Conservation (phyloP, 306 rosid species). For the Rosa lucieae region DNA sequence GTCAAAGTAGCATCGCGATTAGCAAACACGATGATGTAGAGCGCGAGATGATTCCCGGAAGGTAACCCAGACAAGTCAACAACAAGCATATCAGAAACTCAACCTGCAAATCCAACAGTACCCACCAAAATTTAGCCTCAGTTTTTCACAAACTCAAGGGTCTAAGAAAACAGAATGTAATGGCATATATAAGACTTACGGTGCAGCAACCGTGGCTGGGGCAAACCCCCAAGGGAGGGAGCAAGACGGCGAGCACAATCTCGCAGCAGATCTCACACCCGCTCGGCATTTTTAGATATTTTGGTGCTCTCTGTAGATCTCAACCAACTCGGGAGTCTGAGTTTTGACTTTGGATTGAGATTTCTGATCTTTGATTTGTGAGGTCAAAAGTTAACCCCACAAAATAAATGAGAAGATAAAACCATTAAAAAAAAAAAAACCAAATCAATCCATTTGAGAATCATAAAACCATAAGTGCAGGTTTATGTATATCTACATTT, state of each 20-base stretch:
- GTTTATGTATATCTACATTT: too few species aligned
- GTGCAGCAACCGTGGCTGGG: conserved; percentile 83
- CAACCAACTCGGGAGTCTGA: too few species aligned
- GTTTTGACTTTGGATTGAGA: background rate
- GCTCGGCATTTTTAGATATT: conserved; percentile 43
- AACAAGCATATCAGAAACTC: conserved; percentile 87
- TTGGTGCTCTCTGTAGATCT: conserved; percentile 5
- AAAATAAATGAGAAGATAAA: too few species aligned
- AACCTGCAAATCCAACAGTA: conserved; percentile 40
- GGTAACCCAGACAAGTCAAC: conserved; percentile 74
- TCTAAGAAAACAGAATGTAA: background rate
- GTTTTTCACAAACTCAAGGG: background rate
- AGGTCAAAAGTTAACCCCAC: too few species aligned
- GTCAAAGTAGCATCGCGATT: conserved; percentile 87
- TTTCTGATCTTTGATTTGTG: background rate
- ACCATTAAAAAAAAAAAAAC: too few species aligned
- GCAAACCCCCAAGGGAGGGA: conserved; percentile 83
- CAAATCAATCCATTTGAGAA: too few species aligned
- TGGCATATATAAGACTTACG: conserved; percentile 30
- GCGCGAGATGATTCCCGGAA: conserved; percentile 93
- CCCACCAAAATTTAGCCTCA: background rate
- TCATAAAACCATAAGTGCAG: too few species aligned
- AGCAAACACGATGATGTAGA: conserved; percentile 68
- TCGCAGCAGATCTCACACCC: conserved; percentile 67
- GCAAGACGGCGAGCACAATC: conserved; percentile 57